These are phyloP conservation scores for Stachybotrys echinatus DNA, from an alignment of 2,329 filamentous ascomycete genomes.

Conservation along the genomic window DNA sequence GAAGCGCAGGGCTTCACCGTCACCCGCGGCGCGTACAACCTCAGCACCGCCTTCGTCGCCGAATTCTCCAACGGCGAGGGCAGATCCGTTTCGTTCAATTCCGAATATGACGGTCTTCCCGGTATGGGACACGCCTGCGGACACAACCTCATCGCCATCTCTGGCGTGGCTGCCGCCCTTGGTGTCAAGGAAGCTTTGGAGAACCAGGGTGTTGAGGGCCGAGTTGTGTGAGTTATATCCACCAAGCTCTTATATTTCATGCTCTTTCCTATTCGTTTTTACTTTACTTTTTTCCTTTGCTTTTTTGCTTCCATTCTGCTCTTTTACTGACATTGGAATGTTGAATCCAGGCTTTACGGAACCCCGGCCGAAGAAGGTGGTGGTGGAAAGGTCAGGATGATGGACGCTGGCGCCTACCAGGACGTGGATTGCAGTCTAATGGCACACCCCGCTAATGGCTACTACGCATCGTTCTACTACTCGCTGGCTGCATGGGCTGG, in stretches of 20 bases:
- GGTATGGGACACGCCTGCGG: constrained; percentile 31
- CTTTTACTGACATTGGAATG: constrained; percentile 38
- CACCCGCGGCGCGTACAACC: constrained; percentile 5
- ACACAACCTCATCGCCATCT: constrained; percentile 48
- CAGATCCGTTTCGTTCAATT: constrained; percentile 6
- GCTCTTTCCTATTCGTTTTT: no score
- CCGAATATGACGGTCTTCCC: constrained; percentile 4
- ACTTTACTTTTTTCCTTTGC: no score
- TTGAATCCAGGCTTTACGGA: constrained; percentile 41
- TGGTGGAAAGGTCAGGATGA: constrained; percentile 41
- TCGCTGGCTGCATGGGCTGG: neutral
- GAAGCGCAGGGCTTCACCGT: constrained; percentile 7
- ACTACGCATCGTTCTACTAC: neutral
- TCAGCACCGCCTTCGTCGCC: constrained; percentile 9
- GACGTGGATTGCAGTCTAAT: constrained; percentile 21
- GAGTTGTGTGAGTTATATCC: constrained; percentile 17
- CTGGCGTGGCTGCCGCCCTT: constrained; percentile 37
- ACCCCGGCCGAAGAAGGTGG: constrained; percentile 48
- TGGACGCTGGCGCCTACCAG: constrained; percentile 35
- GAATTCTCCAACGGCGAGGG: constrained; percentile 5
- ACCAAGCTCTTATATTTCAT: no score
- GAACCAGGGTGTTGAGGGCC: constrained; percentile 2
- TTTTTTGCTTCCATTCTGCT: constrained; percentile 21
- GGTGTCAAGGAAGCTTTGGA: constrained; percentile 3
- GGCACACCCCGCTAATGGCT: constrained; percentile 10